Evolutionary conservation across 768 basidiomycete genomes (phyloP).

Genomic region (Amanita molliuscula): DNA sequence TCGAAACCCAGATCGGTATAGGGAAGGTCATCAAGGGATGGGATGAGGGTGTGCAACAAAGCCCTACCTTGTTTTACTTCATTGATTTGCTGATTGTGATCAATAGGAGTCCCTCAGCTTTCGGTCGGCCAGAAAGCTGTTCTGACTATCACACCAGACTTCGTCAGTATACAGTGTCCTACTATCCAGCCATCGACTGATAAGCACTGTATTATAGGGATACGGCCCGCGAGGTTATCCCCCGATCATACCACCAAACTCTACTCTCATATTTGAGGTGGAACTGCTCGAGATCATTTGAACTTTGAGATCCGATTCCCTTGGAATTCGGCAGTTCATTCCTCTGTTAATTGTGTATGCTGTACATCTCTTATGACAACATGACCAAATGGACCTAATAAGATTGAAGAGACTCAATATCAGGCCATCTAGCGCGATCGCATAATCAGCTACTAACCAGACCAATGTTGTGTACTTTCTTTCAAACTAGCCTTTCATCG

Average conservation of each 20-base stretch:
- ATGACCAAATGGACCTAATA: background rate
- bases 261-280: constrained; percentile 73
- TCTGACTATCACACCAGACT: constrained; percentile 65
- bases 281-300: constrained; percentile 66
- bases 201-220: constrained; percentile 29
- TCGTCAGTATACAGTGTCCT: constrained; percentile 49
- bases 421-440: background rate
- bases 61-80: background rate
- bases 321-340: background rate
- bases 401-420: background rate
- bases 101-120: constrained; percentile 63
- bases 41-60: constrained; percentile 63
- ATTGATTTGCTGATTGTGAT: constrained; percentile 13
- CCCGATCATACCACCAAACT: constrained; percentile 68
- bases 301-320: background rate
- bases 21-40: constrained; percentile 84
- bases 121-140: constrained; percentile 68
- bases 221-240: constrained; percentile 71
- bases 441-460: background rate
- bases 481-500: too few species aligned
- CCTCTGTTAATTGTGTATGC: background rate
- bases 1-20: constrained; percentile 63
- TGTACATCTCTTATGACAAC: constrained; percentile 1
- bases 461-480: too few species aligned
- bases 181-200: constrained; percentile 2